These are phyloP conservation scores for Camellia japonica DNA, from an alignment of 148 eudicot species.

Conservation along the genomic window DNA sequence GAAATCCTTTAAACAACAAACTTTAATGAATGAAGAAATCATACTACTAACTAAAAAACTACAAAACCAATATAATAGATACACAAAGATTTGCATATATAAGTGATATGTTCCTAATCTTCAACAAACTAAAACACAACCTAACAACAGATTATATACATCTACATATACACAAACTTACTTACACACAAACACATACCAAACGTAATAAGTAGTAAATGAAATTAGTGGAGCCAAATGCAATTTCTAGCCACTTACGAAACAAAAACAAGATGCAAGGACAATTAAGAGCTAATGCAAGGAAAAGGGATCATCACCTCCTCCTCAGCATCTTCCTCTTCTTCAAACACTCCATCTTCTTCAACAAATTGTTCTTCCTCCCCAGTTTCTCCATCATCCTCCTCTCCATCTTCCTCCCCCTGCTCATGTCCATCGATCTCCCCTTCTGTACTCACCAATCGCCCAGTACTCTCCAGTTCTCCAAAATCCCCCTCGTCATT, in stretches of 20 bases:
- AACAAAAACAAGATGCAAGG: not conserved
- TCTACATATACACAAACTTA: not conserved
- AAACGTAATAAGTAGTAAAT: too few relatives aligned
- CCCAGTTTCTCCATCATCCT: slow-evolving; percentile 74
- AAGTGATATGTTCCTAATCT: not conserved
- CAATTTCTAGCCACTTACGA: not conserved
- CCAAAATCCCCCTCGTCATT: slow-evolving; percentile 56
- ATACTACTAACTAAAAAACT: not conserved
- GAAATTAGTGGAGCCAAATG: not conserved
- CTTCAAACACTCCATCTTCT: slow-evolving; percentile 53
- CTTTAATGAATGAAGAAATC: not conserved
- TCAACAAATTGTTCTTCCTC: slow-evolving; percentile 60
- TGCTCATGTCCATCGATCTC: slow-evolving; percentile 91
- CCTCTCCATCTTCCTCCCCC: slow-evolving; percentile 69
- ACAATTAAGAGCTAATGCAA: not conserved
- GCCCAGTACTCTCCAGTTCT: slow-evolving; percentile 43
- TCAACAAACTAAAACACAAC: not conserved
- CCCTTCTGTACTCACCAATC: slow-evolving; percentile 52
- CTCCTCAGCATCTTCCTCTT: slow-evolving; percentile 55
- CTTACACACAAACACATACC: not conserved
- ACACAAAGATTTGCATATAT: not conserved
- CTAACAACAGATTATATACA: not conserved
- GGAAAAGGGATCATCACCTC: slow-evolving; percentile 39
- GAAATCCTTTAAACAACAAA: not conserved
- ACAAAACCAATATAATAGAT: not conserved